Percentiles rank a stretch among this genome's conserved stretches.
Conservation (phyloP, 2,329 filamentous ascomycete genomes). For the Colletotrichum cuscutae region DNA sequence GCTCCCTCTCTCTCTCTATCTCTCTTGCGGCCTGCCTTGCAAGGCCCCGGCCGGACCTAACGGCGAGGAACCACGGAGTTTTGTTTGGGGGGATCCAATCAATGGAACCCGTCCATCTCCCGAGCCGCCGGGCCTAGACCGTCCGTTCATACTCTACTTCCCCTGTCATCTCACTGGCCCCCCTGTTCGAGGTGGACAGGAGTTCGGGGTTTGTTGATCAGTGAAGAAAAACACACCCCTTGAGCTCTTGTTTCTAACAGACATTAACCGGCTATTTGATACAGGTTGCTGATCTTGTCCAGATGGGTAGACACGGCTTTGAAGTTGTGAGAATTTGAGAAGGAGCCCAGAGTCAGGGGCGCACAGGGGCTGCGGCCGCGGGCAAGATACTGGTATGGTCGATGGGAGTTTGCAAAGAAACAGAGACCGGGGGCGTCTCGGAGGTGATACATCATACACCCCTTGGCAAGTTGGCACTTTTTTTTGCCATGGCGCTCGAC, state of each 20-base stretch:
- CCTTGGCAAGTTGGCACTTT: neutral
- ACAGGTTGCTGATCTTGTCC: slow-evolving; percentile 15
- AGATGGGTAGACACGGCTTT: slow-evolving; percentile 20
- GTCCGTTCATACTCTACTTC: neutral
- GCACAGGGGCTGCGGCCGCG: neutral
- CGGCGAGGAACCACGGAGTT: neutral
- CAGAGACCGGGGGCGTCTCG: neutral
- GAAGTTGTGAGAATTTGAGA: neutral
- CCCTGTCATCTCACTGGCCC: neutral
- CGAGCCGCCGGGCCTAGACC: slow-evolving; percentile 21
- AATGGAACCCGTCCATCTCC: slow-evolving; percentile 8
- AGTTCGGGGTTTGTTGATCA: slow-evolving; percentile 4
- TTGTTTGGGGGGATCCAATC: slow-evolving; percentile 1
- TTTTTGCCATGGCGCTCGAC: neutral
- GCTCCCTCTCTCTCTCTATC: neutral
- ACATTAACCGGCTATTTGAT: neutral
- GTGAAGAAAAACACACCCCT: neutral
- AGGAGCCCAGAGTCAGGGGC: neutral
- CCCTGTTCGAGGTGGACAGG: neutral
- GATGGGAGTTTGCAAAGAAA: neutral
- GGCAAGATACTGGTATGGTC: neutral
- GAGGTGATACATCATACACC: neutral
- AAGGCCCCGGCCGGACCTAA: neutral
- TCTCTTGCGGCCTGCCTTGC: neutral
- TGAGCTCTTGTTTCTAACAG: neutral